phyloP scores from a whole-genome alignment of 2,329 filamentous ascomycete genomes.

The Hymenotorrendiella dingleyae region DNA sequence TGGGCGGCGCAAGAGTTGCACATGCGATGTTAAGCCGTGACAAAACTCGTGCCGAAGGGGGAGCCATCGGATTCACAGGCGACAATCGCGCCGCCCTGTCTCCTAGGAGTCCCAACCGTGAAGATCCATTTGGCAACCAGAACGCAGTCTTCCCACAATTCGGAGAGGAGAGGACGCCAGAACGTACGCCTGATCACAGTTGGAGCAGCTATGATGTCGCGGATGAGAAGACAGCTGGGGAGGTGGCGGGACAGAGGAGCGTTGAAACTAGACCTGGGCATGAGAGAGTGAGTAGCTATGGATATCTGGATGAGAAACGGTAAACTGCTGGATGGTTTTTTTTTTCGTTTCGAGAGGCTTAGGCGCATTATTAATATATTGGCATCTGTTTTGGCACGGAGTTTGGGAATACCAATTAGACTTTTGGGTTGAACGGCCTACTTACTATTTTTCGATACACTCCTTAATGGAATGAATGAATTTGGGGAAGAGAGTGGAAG shows the following conservation, averaged over 20 bases:
- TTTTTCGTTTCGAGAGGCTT: too few relatives aligned
- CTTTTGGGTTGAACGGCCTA: too few relatives aligned
- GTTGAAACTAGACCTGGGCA: constrained; percentile 20
- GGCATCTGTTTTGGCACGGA: too few relatives aligned
- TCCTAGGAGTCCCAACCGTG: constrained; percentile 10
- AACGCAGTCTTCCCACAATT: constrained; percentile 19
- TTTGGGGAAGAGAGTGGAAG: too few relatives aligned
- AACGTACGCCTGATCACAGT: neutral
- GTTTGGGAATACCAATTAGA: too few relatives aligned
- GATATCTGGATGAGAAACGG: constrained; percentile 18
- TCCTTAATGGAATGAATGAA: too few relatives aligned
- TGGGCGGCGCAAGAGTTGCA: constrained; percentile 64
- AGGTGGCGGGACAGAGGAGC: constrained; percentile 14
- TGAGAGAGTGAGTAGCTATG: constrained; percentile 22
- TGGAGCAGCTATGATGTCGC: neutral
- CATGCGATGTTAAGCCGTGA: constrained; percentile 54
- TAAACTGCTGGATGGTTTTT: neutral
- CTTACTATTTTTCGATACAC: too few relatives aligned
- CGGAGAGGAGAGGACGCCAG: constrained; percentile 1
- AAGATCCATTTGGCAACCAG: too few relatives aligned
- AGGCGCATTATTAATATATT: too few relatives aligned
- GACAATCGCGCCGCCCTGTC: constrained; percentile 14
- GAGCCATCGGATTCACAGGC: constrained; percentile 30
- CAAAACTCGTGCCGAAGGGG: constrained; percentile 55
- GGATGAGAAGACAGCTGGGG: constrained; percentile 10